Evolutionary conservation across 177 flowering plant genomes (phyloP).

Genomic region (Vitis hybrid): DNA sequence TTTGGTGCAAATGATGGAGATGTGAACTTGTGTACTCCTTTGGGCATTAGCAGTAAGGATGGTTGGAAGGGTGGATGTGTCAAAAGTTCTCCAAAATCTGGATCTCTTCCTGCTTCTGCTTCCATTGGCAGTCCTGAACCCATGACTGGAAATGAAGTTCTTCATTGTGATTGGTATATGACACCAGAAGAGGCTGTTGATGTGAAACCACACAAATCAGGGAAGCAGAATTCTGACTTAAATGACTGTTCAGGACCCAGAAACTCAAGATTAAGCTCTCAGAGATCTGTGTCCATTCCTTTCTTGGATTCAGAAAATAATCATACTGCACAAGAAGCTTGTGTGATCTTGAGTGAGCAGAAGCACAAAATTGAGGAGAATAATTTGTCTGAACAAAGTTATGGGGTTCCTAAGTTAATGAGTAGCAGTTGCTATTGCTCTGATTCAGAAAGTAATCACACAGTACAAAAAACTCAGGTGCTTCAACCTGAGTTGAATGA

Average conservation of each 20-base stretch:
- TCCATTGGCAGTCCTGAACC: not conserved
- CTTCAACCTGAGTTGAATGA: not conserved
- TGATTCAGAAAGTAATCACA: not conserved
- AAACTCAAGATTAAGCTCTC: conserved; percentile 3
- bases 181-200: not conserved
- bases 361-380: not conserved
- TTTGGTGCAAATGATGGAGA: not conserved
- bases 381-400: not conserved
- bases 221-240: conserved; percentile 5
- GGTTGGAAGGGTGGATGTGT: conserved; percentile 3
- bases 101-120: not conserved
- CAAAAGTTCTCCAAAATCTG: not conserved
- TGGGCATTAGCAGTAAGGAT: conserved; percentile 7
- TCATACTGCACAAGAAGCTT: not conserved
- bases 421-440: not conserved
- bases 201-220: not conserved
- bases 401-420: not conserved
- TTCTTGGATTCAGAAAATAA: not conserved
- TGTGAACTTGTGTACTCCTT: not conserved
- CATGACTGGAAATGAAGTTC: conserved; percentile 3
- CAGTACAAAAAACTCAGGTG: not conserved
- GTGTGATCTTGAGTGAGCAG: not conserved
- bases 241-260: conserved; percentile 4
- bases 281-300: not conserved
- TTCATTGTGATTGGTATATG: conserved; percentile 5